Conservation (phyloP, 495 filamentous ascomycete genomes). For the Glarea lozoyensis region DNA sequence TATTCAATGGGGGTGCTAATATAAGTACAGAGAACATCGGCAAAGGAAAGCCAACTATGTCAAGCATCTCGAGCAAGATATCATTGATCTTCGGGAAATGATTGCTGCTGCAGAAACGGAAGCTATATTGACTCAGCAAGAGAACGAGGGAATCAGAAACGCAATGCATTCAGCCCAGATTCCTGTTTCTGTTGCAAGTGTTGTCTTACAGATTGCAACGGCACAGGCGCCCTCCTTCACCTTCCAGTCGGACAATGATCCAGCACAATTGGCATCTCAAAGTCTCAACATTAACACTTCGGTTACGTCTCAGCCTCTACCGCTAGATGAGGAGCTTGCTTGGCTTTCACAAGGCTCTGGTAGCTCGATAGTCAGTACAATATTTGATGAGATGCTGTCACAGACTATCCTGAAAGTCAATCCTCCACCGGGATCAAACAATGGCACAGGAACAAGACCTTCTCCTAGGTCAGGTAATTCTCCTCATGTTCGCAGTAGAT, state of each 20-base stretch:
- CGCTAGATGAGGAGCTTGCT: neutral
- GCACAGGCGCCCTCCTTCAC: too few relatives aligned
- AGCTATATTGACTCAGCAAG: conserved; percentile 17
- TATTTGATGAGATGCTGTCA: conserved; percentile 14
- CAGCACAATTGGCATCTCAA: neutral
- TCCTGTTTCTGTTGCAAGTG: too few relatives aligned
- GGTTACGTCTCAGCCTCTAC: neutral
- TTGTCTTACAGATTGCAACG: too few relatives aligned
- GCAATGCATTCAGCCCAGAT: too few relatives aligned
- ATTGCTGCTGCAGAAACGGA: conserved; percentile 29
- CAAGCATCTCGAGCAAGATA: conserved; percentile 39
- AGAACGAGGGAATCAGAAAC: conserved; percentile 31
- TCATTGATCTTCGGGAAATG: conserved; percentile 32
- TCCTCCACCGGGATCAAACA: neutral
- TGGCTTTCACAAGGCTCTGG: conserved; percentile 4
- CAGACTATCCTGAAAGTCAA: conserved; percentile 11
- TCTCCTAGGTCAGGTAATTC: too few relatives aligned
- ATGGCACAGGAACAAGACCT: neutral
- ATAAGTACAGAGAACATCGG: conserved; percentile 29
- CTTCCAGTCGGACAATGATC: neutral
- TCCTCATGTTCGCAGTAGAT: too few relatives aligned
- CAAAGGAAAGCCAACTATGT: conserved; percentile 44
- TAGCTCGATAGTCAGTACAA: conserved; percentile 7
- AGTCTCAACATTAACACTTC: neutral
- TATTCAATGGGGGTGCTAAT: too few relatives aligned